Evolutionary conservation across 768 basidiomycete species (phyloP).

Genomic region (Suillus luteus): DNA sequence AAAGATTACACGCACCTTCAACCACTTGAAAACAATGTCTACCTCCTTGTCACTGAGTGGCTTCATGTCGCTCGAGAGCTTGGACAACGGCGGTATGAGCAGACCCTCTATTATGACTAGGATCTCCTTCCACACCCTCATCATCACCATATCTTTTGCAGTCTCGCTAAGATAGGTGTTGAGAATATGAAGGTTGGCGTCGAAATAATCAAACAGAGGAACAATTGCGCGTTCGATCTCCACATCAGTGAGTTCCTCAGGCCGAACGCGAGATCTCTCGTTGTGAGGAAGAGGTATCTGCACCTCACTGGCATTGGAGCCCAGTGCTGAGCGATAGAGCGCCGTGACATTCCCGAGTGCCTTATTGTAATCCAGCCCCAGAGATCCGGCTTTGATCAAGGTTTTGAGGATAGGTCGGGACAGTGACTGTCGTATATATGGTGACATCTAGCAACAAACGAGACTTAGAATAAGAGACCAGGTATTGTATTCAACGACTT

Average conservation of each 20-base stretch:
- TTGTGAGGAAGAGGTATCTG: slow-evolving; percentile 72
- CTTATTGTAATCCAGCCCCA: slow-evolving; percentile 83
- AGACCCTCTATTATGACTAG: slow-evolving; percentile 81
- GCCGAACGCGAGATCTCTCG: slow-evolving; percentile 77
- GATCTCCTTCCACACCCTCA: slow-evolving; percentile 95
- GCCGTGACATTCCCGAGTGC: slow-evolving; percentile 81
- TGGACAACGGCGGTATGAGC: slow-evolving; percentile 88
- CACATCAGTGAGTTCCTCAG: slow-evolving; percentile 85
- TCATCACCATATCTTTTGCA: slow-evolving; percentile 91
- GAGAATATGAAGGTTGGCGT: slow-evolving; percentile 87
- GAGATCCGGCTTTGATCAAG: slow-evolving; percentile 61
- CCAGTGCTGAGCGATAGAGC: slow-evolving; percentile 79
- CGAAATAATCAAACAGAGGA: slow-evolving; percentile 94
- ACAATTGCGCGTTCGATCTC: slow-evolving; percentile 93
- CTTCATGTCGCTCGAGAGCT: slow-evolving; percentile 85
- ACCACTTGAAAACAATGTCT: slow-evolving; percentile 98
- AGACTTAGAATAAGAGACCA: slow-evolving; percentile 3
- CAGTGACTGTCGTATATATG: slow-evolving; percentile 85
- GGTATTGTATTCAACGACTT: neutral
- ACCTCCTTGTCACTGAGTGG: slow-evolving; percentile 94
- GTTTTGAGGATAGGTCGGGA: slow-evolving; percentile 77
- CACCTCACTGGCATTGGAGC: slow-evolving; percentile 65
- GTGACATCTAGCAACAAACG: slow-evolving; percentile 71
- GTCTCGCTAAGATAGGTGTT: slow-evolving; percentile 84
- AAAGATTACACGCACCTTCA: slow-evolving; percentile 63